Conservation (phyloP, 2,329 filamentous ascomycete genomes). For the Fusarium sp. region DNA sequence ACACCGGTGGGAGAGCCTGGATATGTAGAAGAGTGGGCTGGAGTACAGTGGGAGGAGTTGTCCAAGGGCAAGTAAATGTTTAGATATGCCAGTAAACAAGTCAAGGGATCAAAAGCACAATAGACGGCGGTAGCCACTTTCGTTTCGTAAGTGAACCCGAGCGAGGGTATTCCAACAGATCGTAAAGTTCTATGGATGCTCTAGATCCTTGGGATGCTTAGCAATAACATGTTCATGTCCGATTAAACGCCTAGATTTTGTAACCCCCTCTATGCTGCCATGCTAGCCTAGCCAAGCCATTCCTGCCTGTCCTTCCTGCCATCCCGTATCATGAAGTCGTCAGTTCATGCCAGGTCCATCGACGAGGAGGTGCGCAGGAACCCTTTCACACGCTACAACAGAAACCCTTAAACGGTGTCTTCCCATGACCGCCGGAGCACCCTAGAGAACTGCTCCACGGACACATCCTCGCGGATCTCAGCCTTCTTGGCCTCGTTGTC, state of each 20-base stretch:
- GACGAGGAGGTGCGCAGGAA: conserved; percentile 36
- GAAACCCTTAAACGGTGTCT: conserved; percentile 60
- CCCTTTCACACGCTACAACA: conserved; percentile 30
- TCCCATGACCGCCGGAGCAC: conserved; percentile 89
- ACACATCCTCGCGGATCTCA: conserved; percentile 95
- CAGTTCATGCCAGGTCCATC: conserved; percentile 46
- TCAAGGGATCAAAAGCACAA: conserved; percentile 21
- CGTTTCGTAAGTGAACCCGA: conserved; percentile 18
- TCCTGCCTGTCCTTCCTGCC: conserved; percentile 28
- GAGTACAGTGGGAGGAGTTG: conserved; percentile 96
- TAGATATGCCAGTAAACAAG: conserved; percentile 3
- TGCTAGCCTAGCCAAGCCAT: conserved; percentile 34
- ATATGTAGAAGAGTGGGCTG: conserved; percentile 96
- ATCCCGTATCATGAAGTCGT: conserved; percentile 42
- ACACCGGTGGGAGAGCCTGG: conserved; percentile 73
- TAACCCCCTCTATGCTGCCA: conserved; percentile 47
- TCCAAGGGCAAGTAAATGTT: conserved; percentile 50
- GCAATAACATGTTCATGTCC: conserved; percentile 53
- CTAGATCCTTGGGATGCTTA: conserved; percentile 50
- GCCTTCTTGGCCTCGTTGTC: conserved; percentile 98
- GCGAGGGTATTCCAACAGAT: conserved; percentile 39
- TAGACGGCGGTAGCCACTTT: conserved; percentile 1
- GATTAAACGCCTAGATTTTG: conserved; percentile 53
- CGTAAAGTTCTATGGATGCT: conserved; percentile 45
- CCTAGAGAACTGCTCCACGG: conserved; percentile 85